These are phyloP conservation scores for Backusella australiensis DNA, from an alignment of 192 early-diverging fungal species.

Conservation along the genomic window DNA sequence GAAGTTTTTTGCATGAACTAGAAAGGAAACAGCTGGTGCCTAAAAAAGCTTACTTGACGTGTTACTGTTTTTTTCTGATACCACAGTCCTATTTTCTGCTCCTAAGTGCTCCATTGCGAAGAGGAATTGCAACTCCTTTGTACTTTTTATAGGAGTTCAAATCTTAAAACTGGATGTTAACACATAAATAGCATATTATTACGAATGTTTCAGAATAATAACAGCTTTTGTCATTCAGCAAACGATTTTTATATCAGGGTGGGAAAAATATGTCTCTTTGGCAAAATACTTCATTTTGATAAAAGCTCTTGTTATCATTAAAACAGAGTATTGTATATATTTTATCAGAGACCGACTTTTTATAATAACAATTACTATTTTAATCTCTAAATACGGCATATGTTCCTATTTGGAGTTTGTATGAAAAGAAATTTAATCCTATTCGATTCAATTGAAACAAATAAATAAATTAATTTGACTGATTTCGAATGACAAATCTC, in stretches of 20 bases:
- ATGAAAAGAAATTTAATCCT: background rate
- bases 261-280: background rate
- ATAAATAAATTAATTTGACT: background rate
- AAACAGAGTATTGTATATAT: background rate
- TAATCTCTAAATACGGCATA: background rate
- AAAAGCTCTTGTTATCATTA: background rate
- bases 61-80: too few relatives aligned
- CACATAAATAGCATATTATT: background rate
- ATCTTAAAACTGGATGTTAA: background rate
- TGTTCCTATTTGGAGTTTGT: background rate
- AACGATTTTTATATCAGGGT: background rate
- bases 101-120: too few relatives aligned
- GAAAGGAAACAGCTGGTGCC: too few relatives aligned
- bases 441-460: background rate
- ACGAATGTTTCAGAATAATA: conserved; percentile 1
- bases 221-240: background rate
- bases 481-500: background rate
- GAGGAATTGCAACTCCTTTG: too few relatives aligned
- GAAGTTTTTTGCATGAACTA: too few relatives aligned
- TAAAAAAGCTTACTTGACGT: too few relatives aligned
- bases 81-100: too few relatives aligned
- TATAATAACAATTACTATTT: too few relatives aligned
- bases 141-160: background rate
- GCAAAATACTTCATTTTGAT: background rate
- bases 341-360: background rate